These are phyloP conservation scores for Graphilbum sp. DNA, from an alignment of 2,329 filamentous ascomycete genomes.

Conservation along the genomic window DNA sequence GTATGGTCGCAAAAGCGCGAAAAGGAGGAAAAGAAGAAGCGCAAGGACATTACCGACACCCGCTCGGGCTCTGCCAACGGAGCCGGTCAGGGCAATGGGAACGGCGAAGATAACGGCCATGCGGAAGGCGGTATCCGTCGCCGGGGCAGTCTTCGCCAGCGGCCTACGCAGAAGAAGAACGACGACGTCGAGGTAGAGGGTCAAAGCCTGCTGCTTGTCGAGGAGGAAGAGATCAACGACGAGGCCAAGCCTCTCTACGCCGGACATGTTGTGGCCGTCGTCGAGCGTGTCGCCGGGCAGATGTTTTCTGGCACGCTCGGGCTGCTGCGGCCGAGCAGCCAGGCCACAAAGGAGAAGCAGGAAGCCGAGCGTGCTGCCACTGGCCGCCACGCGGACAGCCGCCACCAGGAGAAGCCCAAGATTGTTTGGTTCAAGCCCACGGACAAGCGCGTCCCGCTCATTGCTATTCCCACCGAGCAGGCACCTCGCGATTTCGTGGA, in stretches of 20 bases:
- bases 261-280: constrained; percentile 90
- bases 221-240: constrained; percentile 97
- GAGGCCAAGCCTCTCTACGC: constrained; percentile 96
- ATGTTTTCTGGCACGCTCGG: constrained; percentile 98
- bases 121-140: constrained; percentile 76
- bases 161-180: constrained; percentile 98
- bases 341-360: constrained; percentile 98
- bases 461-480: constrained; percentile 96
- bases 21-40: constrained; percentile 99
- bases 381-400: constrained; percentile 57
- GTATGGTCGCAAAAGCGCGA: constrained; percentile 98
- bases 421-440: constrained; percentile 99
- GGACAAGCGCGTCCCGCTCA: constrained; percentile 94
- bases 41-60: constrained; percentile 94
- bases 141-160: constrained; percentile 86
- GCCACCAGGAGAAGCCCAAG: constrained; percentile 92
- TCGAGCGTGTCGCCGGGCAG: constrained; percentile 91
- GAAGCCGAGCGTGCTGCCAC: constrained; percentile 81
- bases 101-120: constrained; percentile 42
- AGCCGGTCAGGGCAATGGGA: constrained; percentile 45
- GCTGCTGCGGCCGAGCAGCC: constrained; percentile 85
- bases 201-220: constrained; percentile 87
- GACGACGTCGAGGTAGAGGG: constrained; percentile 98
- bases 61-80: constrained; percentile 61
- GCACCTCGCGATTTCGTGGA: constrained; percentile 96